Base-by-base conservation (phyloP, 805 yeast species). In the Teunomyces tritomae region DNA sequence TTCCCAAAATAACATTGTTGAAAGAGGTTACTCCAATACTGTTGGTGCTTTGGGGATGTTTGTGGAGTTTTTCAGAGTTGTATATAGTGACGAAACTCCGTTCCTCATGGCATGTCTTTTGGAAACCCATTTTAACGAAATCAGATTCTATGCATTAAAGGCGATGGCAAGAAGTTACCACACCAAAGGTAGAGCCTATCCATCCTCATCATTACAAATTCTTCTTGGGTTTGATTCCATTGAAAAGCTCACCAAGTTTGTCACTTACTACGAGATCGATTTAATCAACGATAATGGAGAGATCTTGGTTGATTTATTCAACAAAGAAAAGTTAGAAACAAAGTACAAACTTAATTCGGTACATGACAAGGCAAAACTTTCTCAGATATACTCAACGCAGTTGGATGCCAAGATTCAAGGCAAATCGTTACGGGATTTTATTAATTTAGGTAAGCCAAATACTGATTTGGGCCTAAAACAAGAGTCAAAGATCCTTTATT, bases 51-150 rank as follows among this genome's bases (percentile, higher is more conserved):
- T 83, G 26, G 82, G 86, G 55, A 59, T 85, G 16, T 89, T 80
- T 59, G 71, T 72, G 1, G 75, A 77, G 46, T 87, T 91, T 58
- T 91, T 92, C 63, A 67, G 78, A 40, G 55, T 70, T 8, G 70
- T 80, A 7, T 68, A 83, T 34, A 67, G 76, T 37, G 57, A 56
- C 2, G 67, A 74, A 3, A 72, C 79, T 0, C 94, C 96, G 1
- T 78, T 83, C 47, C 67, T 91, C 26, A 64, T 89, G 61, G 74
- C 88, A 2, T 89, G 92, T 49, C 67, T 92, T 33, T 65, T 88
- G 14, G 96, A 94, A 61, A 81, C 84, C 2, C 90, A 87, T 55
- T 82, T 89, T 59, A 87, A 86, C 57, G 92, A 89, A 48, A 73
- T 90, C 3, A 67, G 97, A 39, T 83, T 86, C 54, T 81, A 82